phyloP scores from a whole-genome alignment of 208 protist species.

The Trypanosoma conorhini region DNA sequence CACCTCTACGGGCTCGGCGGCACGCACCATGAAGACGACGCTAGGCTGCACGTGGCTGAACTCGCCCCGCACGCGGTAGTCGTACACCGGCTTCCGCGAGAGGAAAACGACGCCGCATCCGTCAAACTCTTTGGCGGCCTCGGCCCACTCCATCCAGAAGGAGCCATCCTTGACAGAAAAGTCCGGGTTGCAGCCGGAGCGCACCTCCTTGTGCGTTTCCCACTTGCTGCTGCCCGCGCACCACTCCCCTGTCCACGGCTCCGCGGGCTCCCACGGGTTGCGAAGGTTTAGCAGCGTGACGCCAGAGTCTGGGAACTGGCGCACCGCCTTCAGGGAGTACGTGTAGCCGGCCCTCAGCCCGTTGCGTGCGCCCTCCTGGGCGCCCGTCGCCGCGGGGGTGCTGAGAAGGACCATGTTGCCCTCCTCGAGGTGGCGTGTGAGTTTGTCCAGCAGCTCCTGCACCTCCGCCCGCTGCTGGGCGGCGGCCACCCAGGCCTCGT shows the following conservation, averaged over 20 bases:
- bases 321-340: slow-evolving; percentile 36
- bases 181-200: slow-evolving; percentile 21
- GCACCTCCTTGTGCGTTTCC: slow-evolving; percentile 31
- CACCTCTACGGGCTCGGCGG: slow-evolving; percentile 38
- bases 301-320: neutral
- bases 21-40: slow-evolving; percentile 55
- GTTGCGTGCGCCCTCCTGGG: slow-evolving; percentile 18
- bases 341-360: slow-evolving; percentile 41
- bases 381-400: slow-evolving; percentile 33
- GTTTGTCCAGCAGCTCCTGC: slow-evolving; percentile 19
- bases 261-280: slow-evolving; percentile 52
- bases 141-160: slow-evolving; percentile 64
- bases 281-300: slow-evolving; percentile 45
- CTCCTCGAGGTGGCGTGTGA: slow-evolving; percentile 30
- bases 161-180: slow-evolving; percentile 36
- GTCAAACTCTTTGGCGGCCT: slow-evolving; percentile 66
- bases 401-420: slow-evolving; percentile 31
- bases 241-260: slow-evolving; percentile 61
- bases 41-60: slow-evolving; percentile 47
- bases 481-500: slow-evolving; percentile 39
- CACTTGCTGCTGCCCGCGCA: slow-evolving; percentile 26
- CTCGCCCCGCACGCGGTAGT: slow-evolving; percentile 59
- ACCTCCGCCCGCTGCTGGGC: slow-evolving; percentile 17
- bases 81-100: slow-evolving; percentile 26
- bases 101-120: slow-evolving; percentile 50